A percentile compares a stretch with the other conserved stretches of the same genome.
phyloP scores from a whole-genome alignment of 106 monocot species.

The Dendrobium chrysotoxum region DNA sequence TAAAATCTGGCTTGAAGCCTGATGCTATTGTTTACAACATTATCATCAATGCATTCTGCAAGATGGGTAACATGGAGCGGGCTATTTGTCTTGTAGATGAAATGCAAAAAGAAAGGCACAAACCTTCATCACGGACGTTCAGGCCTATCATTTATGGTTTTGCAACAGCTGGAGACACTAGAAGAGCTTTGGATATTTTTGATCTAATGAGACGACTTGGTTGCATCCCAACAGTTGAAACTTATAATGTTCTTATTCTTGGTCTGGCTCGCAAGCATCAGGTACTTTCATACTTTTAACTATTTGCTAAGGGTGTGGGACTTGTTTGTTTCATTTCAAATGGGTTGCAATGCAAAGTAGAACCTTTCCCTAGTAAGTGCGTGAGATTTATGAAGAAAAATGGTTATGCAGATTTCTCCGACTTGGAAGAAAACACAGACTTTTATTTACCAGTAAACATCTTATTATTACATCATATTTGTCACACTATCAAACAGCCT shows the following conservation, averaged over 20 bases:
- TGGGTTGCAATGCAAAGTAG: not conserved
- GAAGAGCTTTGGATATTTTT: conserved; percentile 70
- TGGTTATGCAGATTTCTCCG: not conserved
- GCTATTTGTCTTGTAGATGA: conserved; percentile 66
- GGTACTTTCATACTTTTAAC: conserved; percentile 27
- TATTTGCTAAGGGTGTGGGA: not conserved
- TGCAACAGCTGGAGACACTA: conserved; percentile 69
- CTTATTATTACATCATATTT: not conserved
- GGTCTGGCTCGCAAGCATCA: conserved; percentile 73
- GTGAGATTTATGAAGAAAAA: not conserved
- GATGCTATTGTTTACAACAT: conserved; percentile 87
- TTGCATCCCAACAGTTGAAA: conserved; percentile 78
- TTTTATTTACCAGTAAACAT: not conserved
- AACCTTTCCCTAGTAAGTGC: not conserved
- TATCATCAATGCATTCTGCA: conserved; percentile 87
- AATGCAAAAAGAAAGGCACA: conserved; percentile 76
- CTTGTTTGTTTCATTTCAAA: not conserved
- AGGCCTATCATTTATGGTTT: conserved; percentile 84
- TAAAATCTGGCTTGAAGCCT: conserved; percentile 60
- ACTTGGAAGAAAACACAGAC: not conserved
- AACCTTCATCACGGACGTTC: conserved; percentile 78
- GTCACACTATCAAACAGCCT: not conserved
- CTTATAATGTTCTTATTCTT: conserved; percentile 89
- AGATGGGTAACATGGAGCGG: conserved; percentile 88
- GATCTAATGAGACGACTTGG: conserved; percentile 79